A percentile compares a stretch with the other conserved stretches of the same genome.
These are phyloP conservation scores for Colletotrichum euphorbiae DNA, from an alignment of 2,329 filamentous ascomycete species.

Conservation along the genomic window DNA sequence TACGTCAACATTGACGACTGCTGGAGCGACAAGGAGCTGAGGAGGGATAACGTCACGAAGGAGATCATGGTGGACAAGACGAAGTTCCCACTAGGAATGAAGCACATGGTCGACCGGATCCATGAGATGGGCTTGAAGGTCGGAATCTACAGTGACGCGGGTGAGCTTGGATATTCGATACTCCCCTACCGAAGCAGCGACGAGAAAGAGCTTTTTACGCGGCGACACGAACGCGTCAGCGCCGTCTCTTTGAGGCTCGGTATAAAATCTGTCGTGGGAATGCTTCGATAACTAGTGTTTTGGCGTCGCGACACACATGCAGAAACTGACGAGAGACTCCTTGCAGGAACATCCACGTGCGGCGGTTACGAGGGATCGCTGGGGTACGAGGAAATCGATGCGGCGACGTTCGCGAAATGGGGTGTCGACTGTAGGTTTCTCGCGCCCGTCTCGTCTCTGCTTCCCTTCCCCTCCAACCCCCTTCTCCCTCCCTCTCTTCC, in stretches of 20 bases:
- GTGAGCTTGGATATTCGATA: slow-evolving; percentile 43
- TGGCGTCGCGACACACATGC: not conserved
- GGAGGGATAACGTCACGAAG: slow-evolving; percentile 54
- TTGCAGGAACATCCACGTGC: slow-evolving; percentile 55
- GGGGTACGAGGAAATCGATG: slow-evolving; percentile 68
- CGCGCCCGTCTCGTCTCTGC: too few species aligned
- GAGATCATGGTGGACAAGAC: slow-evolving; percentile 58
- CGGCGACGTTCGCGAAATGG: slow-evolving; percentile 67
- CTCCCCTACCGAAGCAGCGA: too few species aligned
- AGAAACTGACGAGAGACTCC: not conserved
- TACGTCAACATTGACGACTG: slow-evolving; percentile 74
- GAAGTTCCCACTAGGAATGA: slow-evolving; percentile 70
- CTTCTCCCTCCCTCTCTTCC: not conserved
- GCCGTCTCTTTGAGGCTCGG: too few species aligned
- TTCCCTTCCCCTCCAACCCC: not conserved
- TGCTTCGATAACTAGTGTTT: not conserved
- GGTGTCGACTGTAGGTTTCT: slow-evolving; percentile 63
- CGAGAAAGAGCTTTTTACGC: not conserved
- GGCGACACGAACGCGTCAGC: not conserved
- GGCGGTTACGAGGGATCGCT: slow-evolving; percentile 68
- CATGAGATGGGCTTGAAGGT: slow-evolving; percentile 70
- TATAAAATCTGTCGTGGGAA: not conserved
- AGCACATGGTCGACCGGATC: slow-evolving; percentile 62
- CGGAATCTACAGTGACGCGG: slow-evolving; percentile 71
- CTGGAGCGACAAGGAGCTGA: slow-evolving; percentile 60